phyloP scores from a whole-genome alignment of 305 asterid species.

The Galium porrigens region DNA sequence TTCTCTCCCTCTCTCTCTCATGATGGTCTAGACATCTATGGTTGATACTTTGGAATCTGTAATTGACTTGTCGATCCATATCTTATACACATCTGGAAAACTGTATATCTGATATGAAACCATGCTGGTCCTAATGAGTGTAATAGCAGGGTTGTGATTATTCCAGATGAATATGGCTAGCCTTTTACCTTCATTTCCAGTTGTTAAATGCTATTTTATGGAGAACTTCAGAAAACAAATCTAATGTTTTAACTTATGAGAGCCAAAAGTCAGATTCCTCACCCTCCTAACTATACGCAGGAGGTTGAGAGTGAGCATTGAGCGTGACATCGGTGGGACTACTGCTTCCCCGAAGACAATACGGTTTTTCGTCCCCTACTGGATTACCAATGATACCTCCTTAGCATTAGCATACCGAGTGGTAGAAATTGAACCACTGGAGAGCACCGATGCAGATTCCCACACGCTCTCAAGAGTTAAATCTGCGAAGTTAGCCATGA shows the following conservation, averaged over 20 bases:
- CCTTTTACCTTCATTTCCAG: neutral
- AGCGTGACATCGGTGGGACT: slow-evolving; percentile 88
- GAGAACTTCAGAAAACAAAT: neutral
- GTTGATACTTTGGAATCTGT: neutral
- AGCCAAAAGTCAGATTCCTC: neutral
- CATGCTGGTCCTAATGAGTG: slow-evolving; percentile 1
- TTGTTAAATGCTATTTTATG: neutral
- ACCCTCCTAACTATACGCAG: slow-evolving; percentile 24
- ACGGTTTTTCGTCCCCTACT: slow-evolving; percentile 93
- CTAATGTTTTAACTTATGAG: neutral
- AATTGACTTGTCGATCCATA: neutral
- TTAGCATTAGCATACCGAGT: slow-evolving; percentile 73
- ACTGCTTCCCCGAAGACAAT: slow-evolving; percentile 84
- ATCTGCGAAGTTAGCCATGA: slow-evolving; percentile 59
- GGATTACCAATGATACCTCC: slow-evolving; percentile 76
- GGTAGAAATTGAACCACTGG: slow-evolving; percentile 84
- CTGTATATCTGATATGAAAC: neutral
- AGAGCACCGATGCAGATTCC: slow-evolving; percentile 51
- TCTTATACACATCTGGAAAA: neutral
- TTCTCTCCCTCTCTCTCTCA: neutral
- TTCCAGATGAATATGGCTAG: neutral
- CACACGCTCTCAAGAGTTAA: slow-evolving; percentile 42
- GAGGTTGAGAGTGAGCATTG: slow-evolving; percentile 90
- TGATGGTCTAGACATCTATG: neutral
- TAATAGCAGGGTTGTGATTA: neutral